Conservation (phyloP, 805 yeast species). For the Torulaspora delbrueckii region DNA sequence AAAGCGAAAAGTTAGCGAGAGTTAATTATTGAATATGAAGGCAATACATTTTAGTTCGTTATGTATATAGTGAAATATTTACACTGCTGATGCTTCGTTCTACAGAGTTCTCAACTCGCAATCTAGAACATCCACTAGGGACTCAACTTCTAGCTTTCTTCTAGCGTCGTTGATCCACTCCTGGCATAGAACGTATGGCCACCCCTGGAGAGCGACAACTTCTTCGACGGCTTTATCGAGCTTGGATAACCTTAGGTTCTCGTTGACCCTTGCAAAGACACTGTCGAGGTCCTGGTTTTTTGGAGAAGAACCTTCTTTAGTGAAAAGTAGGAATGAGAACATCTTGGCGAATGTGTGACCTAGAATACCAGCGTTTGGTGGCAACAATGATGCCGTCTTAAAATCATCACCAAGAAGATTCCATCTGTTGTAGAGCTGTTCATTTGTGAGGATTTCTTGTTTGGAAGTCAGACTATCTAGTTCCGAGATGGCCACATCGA, state of each 20-base stretch:
- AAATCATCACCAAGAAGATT: constrained; percentile 75
- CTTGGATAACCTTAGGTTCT: constrained; percentile 66
- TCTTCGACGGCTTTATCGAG: constrained; percentile 89
- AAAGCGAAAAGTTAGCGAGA: constrained; percentile 2
- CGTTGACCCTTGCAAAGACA: constrained; percentile 78
- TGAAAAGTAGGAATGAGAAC: constrained; percentile 68
- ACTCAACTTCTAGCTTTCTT: constrained; percentile 82
- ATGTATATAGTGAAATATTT: constrained; percentile 7
- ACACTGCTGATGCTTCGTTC: constrained; percentile 7
- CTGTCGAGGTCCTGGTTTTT: constrained; percentile 80
- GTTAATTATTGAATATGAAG: constrained; percentile 2
- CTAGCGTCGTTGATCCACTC: constrained; percentile 92
- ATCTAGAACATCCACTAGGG: constrained; percentile 64
- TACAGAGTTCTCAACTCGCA: constrained; percentile 53
- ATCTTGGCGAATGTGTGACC: constrained; percentile 82
- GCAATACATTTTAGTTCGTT: neutral
- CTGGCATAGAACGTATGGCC: constrained; percentile 83
- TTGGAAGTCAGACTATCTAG: constrained; percentile 39
- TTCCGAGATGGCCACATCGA: constrained; percentile 36
- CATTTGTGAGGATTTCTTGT: constrained; percentile 64
- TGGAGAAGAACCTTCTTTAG: constrained; percentile 71
- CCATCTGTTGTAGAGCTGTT: constrained; percentile 79
- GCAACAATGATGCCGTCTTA: constrained; percentile 81
- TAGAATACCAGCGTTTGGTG: constrained; percentile 92
- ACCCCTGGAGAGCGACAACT: constrained; percentile 82